Base-by-base conservation (phyloP, 345 rosid species). In the Tarenaya hassleriana region DNA sequence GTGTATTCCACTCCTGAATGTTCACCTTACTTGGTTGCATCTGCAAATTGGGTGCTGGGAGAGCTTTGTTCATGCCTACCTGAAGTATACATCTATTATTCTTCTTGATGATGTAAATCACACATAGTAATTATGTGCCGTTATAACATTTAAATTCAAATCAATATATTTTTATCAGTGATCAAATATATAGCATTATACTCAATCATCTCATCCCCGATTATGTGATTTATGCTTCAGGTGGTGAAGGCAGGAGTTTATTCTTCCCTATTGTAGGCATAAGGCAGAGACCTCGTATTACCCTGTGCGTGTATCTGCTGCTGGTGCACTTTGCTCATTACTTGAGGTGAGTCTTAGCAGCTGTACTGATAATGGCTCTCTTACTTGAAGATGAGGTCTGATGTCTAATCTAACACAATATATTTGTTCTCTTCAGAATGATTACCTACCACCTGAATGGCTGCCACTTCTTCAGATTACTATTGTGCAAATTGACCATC, bases 11-110 rank as follows among this genome's bases (percentile, higher is more conserved):
- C 73, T 51, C 54, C 86, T 46, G 69, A 35, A 34, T 69, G 67
- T 61, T 57, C 74, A 32, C 96, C 96, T 48, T 77, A 80, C 63
- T 66, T 84, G 76, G 72, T 88, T 72, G 90, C 96, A 47, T 70
- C 88, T 47, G 90, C 88, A 34, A 82, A 78, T 63, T 88, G 96
- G 96, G 77, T 88, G 33, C 69, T 88, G 44, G 88, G 94, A 52
- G 96, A 88, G 74, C 85, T 88, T 55, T 80, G 78, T 3, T 47
- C 79, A 56, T 84, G 90, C 77, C 75, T 88, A 47, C 85, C 94
- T 21, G 73, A 82, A 68, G 96, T 73, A 75, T 53, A 43, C 16
- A 47, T 47, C 45, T 43, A 41, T 41, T 53, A 11, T 44, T 55
- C 49, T 56, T 56, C 38, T 56, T 43, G 11, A 37, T 64, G 50